A percentile compares a stretch with the other conserved stretches of the same genome.
Evolutionary conservation across 768 basidiomycete genomes (phyloP).

Genomic region (Amanita jacksonii): DNA sequence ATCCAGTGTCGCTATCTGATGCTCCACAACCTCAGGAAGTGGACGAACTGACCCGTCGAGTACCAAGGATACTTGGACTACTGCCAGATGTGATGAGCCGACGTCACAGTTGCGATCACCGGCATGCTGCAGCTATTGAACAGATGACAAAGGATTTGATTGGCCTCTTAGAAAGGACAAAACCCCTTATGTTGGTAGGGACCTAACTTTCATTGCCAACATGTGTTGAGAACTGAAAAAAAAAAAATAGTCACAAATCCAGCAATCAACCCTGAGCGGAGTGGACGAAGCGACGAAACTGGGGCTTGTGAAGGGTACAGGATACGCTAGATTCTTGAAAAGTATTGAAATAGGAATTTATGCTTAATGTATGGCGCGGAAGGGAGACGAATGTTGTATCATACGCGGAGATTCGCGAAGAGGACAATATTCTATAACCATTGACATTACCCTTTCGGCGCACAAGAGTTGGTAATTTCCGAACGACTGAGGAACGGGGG

Average conservation of each 20-base stretch:
- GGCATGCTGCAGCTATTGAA: conserved; percentile 61
- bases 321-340: conserved; percentile 55
- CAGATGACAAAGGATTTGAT: conserved; percentile 66
- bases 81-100: conserved; percentile 55
- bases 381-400: no score
- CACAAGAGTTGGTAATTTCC: no score
- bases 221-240: background rate
- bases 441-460: no score
- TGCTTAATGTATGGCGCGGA: background rate
- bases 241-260: conserved; percentile 16
- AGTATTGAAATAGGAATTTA: conserved; percentile 28
- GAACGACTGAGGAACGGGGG: no score
- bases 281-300: conserved; percentile 52
- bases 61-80: conserved; percentile 57
- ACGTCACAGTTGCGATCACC: conserved; percentile 42
- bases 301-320: conserved; percentile 53
- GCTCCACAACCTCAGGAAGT: conserved; percentile 40
- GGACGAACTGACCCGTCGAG: conserved; percentile 46
- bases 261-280: conserved; percentile 20
- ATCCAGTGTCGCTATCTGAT: conserved; percentile 30
- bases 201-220: background rate
- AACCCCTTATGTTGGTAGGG: conserved; percentile 54
- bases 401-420: no score
- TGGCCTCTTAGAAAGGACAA: conserved; percentile 45
- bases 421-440: no score